These are phyloP conservation scores for Monocercomonoides exilis DNA, from an alignment of 78 protist species.

Conservation along the genomic window DNA sequence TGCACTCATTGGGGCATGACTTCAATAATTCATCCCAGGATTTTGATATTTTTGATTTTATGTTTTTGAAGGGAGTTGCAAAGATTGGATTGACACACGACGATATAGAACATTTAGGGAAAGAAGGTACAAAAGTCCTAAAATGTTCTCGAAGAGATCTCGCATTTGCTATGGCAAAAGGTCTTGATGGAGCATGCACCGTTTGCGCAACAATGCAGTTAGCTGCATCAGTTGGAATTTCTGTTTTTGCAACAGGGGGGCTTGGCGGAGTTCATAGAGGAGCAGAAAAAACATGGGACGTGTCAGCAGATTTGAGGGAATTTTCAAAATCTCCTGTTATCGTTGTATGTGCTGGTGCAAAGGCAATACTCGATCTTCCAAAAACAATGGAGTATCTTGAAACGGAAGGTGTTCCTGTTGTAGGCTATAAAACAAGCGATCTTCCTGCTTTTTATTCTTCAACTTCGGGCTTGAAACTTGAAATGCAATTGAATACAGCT, in stretches of 20 bases:
- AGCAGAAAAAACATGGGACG: conserved; percentile 59
- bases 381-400: conserved; percentile 49
- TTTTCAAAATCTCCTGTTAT: conserved; percentile 2
- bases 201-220: conserved; percentile 83
- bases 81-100: neutral
- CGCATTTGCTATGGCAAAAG: conserved; percentile 42
- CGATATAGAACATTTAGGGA: neutral
- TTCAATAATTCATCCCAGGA: conserved; percentile 44
- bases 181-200: conserved; percentile 82
- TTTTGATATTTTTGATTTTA: neutral
- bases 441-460: conserved; percentile 23
- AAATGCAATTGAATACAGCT: neutral
- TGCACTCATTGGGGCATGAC: conserved; percentile 52
- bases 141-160: conserved; percentile 74
- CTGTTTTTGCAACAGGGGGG: conserved; percentile 91
- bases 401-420: conserved; percentile 21
- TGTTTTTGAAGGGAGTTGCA: conserved; percentile 18
- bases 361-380: conserved; percentile 89
- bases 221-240: conserved; percentile 45
- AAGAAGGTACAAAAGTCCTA: neutral
- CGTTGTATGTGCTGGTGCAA: conserved; percentile 92
- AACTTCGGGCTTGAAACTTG: neutral
- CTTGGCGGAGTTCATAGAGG: conserved; percentile 88
- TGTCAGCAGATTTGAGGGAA: conserved; percentile 80
- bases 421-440: conserved; percentile 6